Percentiles rank a stretch among this genome's conserved stretches.
Conservation (phyloP, 257 asterid species). For the Solanum boliviense region DNA sequence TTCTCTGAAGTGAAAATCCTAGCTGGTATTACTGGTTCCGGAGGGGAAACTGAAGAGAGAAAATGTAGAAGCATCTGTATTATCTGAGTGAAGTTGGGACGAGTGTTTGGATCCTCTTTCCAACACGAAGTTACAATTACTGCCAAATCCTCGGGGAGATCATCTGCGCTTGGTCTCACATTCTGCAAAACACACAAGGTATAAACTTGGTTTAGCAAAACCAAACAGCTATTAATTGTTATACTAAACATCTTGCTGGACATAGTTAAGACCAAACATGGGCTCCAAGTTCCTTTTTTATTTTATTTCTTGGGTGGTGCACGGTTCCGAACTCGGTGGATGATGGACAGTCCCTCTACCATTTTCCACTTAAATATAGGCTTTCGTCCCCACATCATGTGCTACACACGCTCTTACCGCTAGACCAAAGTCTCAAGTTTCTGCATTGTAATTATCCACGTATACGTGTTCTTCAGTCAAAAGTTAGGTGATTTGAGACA, state of each 20-base stretch:
- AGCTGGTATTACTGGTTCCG: slow-evolving; percentile 46
- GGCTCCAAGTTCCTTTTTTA: neutral
- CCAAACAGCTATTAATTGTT: neutral
- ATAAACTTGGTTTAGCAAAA: neutral
- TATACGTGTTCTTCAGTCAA: neutral
- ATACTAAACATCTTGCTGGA: neutral
- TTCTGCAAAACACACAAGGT: slow-evolving; percentile 34
- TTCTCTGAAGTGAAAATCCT: slow-evolving; percentile 52
- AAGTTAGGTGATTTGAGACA: neutral
- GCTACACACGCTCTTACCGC: neutral
- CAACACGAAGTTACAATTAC: slow-evolving; percentile 80
- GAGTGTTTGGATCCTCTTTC: slow-evolving; percentile 71
- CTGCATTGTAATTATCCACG: neutral
- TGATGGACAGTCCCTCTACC: neutral
- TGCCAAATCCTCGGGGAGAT: slow-evolving; percentile 70
- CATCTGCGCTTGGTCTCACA: slow-evolving; percentile 78
- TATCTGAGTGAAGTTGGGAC: slow-evolving; percentile 88
- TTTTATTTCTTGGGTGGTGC: neutral
- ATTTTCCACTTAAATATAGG: neutral
- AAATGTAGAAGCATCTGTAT: slow-evolving; percentile 85
- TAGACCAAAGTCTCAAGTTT: neutral
- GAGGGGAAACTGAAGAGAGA: slow-evolving; percentile 61
- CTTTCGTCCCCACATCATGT: neutral
- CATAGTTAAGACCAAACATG: neutral
- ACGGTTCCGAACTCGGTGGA: neutral